Conservation (phyloP, 371 early-diverging fungal species). For the Apophysomyces trapeziformis region DNA sequence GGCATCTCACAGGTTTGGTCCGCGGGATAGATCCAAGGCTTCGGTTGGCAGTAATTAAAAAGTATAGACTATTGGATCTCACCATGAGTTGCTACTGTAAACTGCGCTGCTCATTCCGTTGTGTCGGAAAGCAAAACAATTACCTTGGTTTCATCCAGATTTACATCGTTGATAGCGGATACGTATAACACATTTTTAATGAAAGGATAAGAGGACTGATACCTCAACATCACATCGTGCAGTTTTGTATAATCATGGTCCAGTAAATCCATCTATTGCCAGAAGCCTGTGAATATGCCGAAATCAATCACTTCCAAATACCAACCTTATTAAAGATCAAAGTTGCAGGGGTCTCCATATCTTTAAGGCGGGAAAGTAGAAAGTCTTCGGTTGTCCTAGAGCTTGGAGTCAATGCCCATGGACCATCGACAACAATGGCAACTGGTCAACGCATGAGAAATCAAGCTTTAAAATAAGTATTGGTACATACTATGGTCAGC, state of each 20-base stretch:
- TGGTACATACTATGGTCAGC: conserved; percentile 60
- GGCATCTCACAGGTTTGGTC: conserved; percentile 68
- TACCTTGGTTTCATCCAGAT: conserved; percentile 43
- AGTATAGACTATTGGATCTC: conserved; percentile 32
- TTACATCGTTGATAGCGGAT: conserved; percentile 48
- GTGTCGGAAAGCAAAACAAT: not conserved
- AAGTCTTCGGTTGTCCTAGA: conserved; percentile 55
- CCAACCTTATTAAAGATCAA: conserved; percentile 75
- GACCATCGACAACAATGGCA: conserved; percentile 67
- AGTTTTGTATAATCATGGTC: conserved; percentile 45
- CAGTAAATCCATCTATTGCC: conserved; percentile 58
- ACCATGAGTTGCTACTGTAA: not conserved
- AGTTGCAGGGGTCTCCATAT: conserved; percentile 56
- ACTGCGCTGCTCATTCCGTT: not conserved
- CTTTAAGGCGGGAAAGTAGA: conserved; percentile 57
- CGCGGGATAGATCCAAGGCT: conserved; percentile 67
- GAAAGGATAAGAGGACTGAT: conserved; percentile 27
- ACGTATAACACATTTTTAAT: conserved; percentile 46
- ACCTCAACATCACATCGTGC: conserved; percentile 35
- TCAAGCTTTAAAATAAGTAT: not conserved
- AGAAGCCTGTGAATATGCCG: not conserved
- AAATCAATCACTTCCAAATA: not conserved
- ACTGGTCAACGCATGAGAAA: conserved; percentile 24
- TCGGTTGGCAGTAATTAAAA: conserved; percentile 48
- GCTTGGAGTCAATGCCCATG: conserved; percentile 49